Conservation (phyloP, 2,329 filamentous ascomycete species). For the Myriosclerotinia scirpicola region DNA sequence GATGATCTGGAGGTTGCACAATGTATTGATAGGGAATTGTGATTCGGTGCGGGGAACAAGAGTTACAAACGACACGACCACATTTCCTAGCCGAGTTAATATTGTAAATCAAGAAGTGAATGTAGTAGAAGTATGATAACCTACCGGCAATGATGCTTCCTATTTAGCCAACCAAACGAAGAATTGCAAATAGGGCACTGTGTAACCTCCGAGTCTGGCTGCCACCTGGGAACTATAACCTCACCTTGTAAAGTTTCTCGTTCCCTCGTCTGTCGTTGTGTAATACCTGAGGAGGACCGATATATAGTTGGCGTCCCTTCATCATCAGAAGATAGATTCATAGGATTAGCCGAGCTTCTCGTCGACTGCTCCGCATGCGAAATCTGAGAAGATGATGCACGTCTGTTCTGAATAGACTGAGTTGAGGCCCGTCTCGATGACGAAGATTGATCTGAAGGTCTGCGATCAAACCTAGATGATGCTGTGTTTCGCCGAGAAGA, state of each 20-base stretch:
- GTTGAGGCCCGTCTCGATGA: slow-evolving; percentile 21
- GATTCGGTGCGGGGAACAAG: slow-evolving; percentile 91
- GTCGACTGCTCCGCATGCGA: neutral
- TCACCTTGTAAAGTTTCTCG: slow-evolving; percentile 14
- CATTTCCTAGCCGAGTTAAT: slow-evolving; percentile 64
- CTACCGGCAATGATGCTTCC: slow-evolving; percentile 90
- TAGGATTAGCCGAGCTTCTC: slow-evolving; percentile 8
- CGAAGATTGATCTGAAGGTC: slow-evolving; percentile 22
- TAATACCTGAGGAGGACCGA: slow-evolving; percentile 1
- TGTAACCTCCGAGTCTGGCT: slow-evolving; percentile 79
- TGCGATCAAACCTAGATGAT: slow-evolving; percentile 18
- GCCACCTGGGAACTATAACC: slow-evolving; percentile 73
- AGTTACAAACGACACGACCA: slow-evolving; percentile 84
- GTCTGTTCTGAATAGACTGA: slow-evolving; percentile 8
- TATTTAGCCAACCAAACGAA: slow-evolving; percentile 69
- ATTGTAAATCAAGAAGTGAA: neutral
- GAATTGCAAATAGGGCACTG: slow-evolving; percentile 81
- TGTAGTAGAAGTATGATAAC: slow-evolving; percentile 35
- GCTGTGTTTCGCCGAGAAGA: slow-evolving; percentile 19
- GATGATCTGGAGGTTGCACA: slow-evolving; percentile 65
- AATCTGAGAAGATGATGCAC: slow-evolving; percentile 12
- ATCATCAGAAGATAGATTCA: slow-evolving; percentile 12
- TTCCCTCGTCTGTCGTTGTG: slow-evolving; percentile 7
- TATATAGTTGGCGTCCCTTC: slow-evolving; percentile 19
- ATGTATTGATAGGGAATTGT: slow-evolving; percentile 94